Percentiles rank a stretch among this genome's conserved stretches.
Evolutionary conservation across 2,329 filamentous ascomycete genomes (phyloP).

Genomic region (Claviceps digitariae): DNA sequence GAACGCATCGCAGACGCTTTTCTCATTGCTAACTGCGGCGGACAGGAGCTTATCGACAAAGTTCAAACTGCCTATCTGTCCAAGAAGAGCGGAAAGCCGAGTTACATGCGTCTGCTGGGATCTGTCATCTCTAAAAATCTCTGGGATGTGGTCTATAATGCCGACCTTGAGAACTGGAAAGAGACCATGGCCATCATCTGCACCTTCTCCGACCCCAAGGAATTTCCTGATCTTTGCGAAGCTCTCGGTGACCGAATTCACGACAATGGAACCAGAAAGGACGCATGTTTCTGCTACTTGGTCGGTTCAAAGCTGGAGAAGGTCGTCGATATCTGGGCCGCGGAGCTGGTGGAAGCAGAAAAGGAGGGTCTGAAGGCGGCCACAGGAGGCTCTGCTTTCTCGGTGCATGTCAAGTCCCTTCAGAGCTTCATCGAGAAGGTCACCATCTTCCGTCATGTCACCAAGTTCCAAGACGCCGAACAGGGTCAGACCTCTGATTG

Average conservation of each 20-base stretch:
- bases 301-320: slow-evolving; percentile 96
- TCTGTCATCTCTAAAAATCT: slow-evolving; percentile 94
- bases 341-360: slow-evolving; percentile 77
- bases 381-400: slow-evolving; percentile 69
- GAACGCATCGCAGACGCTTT: slow-evolving; percentile 91
- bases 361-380: slow-evolving; percentile 56
- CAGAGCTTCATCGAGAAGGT: slow-evolving; percentile 98
- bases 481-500: slow-evolving; percentile 59
- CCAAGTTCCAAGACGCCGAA: slow-evolving; percentile 77
- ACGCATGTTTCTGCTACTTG: slow-evolving; percentile 93
- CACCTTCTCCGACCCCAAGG: slow-evolving; percentile 81
- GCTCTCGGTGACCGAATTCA: slow-evolving; percentile 82
- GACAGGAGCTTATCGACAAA: slow-evolving; percentile 85
- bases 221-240: slow-evolving; percentile 92
- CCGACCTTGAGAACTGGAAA: slow-evolving; percentile 86
- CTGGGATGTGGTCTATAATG: slow-evolving; percentile 97
- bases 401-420: slow-evolving; percentile 74
- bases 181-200: slow-evolving; percentile 92
- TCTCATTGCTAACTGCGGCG: slow-evolving; percentile 94
- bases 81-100: slow-evolving; percentile 68
- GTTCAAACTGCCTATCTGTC: slow-evolving; percentile 85
- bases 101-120: slow-evolving; percentile 79
- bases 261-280: slow-evolving; percentile 65
- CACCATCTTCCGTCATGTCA: slow-evolving; percentile 86
- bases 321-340: slow-evolving; percentile 87